Percentiles rank a stretch among this genome's conserved stretches.
phyloP scores from a whole-genome alignment of 495 filamentous ascomycete genomes.

The Penicillium argentinense region DNA sequence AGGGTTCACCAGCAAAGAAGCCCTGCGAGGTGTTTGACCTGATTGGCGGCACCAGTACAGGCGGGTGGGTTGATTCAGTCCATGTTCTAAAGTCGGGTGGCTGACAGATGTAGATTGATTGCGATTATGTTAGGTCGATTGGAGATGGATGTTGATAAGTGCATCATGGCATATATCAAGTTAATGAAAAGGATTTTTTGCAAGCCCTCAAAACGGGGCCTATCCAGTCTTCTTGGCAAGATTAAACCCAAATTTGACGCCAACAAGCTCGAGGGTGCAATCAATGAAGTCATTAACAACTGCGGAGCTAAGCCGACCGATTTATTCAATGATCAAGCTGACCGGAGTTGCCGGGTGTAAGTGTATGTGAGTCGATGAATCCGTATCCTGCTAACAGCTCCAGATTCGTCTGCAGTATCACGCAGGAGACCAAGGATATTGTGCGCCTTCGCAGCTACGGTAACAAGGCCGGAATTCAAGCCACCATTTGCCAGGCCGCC shows the following conservation, averaged over 20 bases:
- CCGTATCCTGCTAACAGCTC: background rate
- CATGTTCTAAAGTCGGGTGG: background rate
- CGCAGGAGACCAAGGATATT: slow-evolving; percentile 37
- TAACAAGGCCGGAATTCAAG: slow-evolving; percentile 34
- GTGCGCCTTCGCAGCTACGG: slow-evolving; percentile 47
- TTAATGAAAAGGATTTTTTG: slow-evolving; percentile 39
- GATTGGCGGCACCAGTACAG: slow-evolving; percentile 42
- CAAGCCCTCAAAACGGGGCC: slow-evolving; percentile 27
- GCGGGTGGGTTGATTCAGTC: slow-evolving; percentile 29
- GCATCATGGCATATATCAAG: slow-evolving; percentile 42
- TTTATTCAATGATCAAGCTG: too few species aligned
- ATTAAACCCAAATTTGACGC: slow-evolving; percentile 35
- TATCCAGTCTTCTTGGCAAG: slow-evolving; percentile 31
- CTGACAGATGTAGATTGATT: slow-evolving; percentile 9
- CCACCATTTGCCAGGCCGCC: slow-evolving; percentile 49
- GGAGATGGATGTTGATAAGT: slow-evolving; percentile 48
- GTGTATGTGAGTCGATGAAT: too few species aligned
- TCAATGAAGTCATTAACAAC: background rate
- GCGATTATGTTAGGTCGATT: slow-evolving; percentile 44
- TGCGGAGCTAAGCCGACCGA: too few species aligned
- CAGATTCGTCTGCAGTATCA: slow-evolving; percentile 53
- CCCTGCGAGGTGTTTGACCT: slow-evolving; percentile 51
- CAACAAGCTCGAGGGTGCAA: slow-evolving; percentile 22
- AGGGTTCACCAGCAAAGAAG: too few species aligned
- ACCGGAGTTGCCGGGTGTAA: too few species aligned